These are phyloP conservation scores for Coemansia sp. DNA, from an alignment of 192 early-diverging fungal genomes.

Conservation along the genomic window DNA sequence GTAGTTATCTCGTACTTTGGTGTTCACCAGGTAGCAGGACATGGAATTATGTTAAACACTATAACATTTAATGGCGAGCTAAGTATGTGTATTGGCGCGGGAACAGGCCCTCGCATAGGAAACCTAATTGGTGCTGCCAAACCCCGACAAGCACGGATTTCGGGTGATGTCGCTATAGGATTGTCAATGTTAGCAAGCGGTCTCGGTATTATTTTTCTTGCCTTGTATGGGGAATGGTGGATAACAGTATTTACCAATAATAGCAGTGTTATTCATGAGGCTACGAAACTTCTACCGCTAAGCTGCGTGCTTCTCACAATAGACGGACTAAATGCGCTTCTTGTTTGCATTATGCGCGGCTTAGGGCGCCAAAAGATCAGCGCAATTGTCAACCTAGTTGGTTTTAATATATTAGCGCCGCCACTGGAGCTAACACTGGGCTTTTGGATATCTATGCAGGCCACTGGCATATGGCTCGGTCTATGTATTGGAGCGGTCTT, in stretches of 20 bases:
- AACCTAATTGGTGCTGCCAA: conserved; percentile 62
- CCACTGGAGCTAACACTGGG: conserved; percentile 44
- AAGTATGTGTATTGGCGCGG: conserved; percentile 70
- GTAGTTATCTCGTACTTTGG: conserved; percentile 73
- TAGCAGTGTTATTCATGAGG: conserved; percentile 60
- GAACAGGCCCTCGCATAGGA: conserved; percentile 72
- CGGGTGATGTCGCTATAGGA: conserved; percentile 49
- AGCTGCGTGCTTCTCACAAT: conserved; percentile 59
- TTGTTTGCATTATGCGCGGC: conserved; percentile 49
- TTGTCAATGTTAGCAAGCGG: conserved; percentile 56
- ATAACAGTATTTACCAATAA: conserved; percentile 60
- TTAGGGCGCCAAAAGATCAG: conserved; percentile 46
- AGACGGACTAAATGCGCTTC: conserved; percentile 58
- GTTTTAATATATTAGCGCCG: conserved; percentile 45
- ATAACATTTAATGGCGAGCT: conserved; percentile 64
- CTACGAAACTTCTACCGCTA: conserved; percentile 68
- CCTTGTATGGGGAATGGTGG: conserved; percentile 20
- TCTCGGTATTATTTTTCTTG: not conserved
- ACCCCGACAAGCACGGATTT: conserved; percentile 58
- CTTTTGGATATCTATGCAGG: conserved; percentile 15
- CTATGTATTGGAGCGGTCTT: conserved; percentile 12
- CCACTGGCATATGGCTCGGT: conserved; percentile 31
- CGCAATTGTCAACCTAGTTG: conserved; percentile 42
- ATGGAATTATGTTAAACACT: conserved; percentile 64
- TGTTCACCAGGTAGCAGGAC: conserved; percentile 69